These are phyloP conservation scores for Zarea fungicola DNA, from an alignment of 2,329 filamentous ascomycete genomes.

Conservation along the genomic window DNA sequence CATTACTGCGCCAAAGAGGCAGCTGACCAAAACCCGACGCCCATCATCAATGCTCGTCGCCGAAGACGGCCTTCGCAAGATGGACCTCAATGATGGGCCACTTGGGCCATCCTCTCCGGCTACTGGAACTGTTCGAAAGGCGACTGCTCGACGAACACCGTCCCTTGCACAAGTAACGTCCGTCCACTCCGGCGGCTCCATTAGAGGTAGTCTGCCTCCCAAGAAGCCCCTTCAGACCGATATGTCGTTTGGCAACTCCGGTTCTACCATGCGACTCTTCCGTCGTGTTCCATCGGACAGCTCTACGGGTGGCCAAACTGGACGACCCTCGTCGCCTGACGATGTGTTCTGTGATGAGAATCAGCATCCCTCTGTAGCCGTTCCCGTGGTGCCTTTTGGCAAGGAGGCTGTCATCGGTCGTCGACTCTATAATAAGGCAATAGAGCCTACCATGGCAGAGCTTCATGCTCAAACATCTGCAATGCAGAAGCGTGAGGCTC, in stretches of 20 bases:
- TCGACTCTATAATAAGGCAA: slow-evolving; percentile 71
- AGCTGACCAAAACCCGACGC: slow-evolving; percentile 46
- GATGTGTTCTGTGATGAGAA: slow-evolving; percentile 58
- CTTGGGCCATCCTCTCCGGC: slow-evolving; percentile 52
- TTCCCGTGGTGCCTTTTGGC: slow-evolving; percentile 52
- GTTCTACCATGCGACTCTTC: slow-evolving; percentile 88
- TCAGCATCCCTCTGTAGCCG: slow-evolving; percentile 41
- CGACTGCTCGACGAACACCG: slow-evolving; percentile 48
- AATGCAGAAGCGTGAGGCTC: slow-evolving; percentile 69
- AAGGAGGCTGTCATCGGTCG: slow-evolving; percentile 83
- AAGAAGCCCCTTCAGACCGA: slow-evolving; percentile 83
- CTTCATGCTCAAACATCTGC: slow-evolving; percentile 71
- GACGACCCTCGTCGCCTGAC: slow-evolving; percentile 31
- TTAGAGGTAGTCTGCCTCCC: slow-evolving; percentile 39
- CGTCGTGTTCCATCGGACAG: slow-evolving; percentile 74
- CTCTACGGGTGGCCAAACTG: slow-evolving; percentile 39
- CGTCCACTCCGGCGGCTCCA: slow-evolving; percentile 32
- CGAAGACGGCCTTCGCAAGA: slow-evolving; percentile 56
- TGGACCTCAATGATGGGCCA: slow-evolving; percentile 58
- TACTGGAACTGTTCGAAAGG: slow-evolving; percentile 52
- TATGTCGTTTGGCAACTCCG: slow-evolving; percentile 88
- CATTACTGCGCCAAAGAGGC: slow-evolving; percentile 42
- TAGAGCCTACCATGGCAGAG: slow-evolving; percentile 81
- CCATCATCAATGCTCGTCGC: slow-evolving; percentile 51
- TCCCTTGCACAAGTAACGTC: slow-evolving; percentile 35